Evolutionary conservation across 2,329 filamentous ascomycete species (phyloP).

Genomic region (Botryosphaeria dothidea): DNA sequence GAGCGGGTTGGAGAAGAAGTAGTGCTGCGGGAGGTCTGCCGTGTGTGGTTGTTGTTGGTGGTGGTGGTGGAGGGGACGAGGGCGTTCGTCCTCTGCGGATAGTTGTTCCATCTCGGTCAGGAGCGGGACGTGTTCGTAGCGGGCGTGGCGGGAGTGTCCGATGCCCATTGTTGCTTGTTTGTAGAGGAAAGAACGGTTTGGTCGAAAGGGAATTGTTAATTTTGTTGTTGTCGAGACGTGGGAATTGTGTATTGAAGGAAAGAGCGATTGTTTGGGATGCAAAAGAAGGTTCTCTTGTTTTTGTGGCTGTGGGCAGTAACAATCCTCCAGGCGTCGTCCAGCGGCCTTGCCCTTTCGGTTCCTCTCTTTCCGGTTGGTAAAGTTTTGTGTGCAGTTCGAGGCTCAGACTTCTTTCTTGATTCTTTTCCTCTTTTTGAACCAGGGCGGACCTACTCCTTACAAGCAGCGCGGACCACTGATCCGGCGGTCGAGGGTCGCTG

Average conservation of each 20-base stretch:
- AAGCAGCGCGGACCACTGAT: slow-evolving; percentile 2
- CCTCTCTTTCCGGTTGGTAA: neutral
- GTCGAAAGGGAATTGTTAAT: neutral
- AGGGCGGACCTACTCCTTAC: neutral
- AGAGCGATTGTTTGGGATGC: too few species aligned
- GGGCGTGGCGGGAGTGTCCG: neutral
- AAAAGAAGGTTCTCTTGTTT: neutral
- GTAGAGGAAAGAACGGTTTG: too few species aligned
- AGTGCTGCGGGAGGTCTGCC: too few species aligned
- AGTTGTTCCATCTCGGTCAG: neutral
- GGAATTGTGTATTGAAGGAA: neutral
- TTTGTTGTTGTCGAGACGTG: neutral
- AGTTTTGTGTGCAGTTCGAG: too few species aligned
- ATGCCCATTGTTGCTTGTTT: neutral
- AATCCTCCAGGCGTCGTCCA: neutral
- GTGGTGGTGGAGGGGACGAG: neutral
- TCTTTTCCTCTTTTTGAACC: neutral
- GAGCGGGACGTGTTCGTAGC: neutral
- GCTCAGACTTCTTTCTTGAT: too few species aligned
- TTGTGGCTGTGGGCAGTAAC: neutral
- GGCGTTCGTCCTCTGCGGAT: neutral
- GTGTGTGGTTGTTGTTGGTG: neutral
- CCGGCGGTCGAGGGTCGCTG: neutral
- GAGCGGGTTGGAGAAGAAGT: neutral
- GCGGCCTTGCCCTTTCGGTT: neutral